These are phyloP conservation scores for Penicillium lividum DNA, from an alignment of 495 filamentous ascomycete genomes.

Conservation along the genomic window DNA sequence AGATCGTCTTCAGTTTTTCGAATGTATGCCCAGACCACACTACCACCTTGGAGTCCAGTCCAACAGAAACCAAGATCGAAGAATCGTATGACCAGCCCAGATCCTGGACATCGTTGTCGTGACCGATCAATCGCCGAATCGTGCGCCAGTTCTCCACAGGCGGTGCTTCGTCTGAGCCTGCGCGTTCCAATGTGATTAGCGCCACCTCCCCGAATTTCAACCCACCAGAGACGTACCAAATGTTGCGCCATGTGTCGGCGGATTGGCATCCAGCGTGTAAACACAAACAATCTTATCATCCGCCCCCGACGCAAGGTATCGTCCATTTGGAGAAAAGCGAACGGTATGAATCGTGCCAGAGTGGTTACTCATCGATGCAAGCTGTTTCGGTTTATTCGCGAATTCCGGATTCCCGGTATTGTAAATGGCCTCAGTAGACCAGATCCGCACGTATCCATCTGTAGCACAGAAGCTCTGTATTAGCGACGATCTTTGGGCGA, in stretches of 20 bases:
- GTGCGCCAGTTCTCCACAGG: constrained; percentile 98
- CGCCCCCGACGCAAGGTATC: constrained; percentile 92
- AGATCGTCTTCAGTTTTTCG: constrained; percentile 91
- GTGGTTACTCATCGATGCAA: constrained; percentile 97
- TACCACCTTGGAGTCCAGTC: constrained; percentile 95
- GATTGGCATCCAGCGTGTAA: constrained; percentile 82
- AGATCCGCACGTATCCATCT: constrained; percentile 97
- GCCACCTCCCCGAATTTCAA: constrained; percentile 2
- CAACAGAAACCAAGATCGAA: constrained; percentile 92
- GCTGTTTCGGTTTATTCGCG: constrained; percentile 79
- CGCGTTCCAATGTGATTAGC: constrained; percentile 3
- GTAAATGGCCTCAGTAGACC: constrained; percentile 93
- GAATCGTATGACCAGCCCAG: constrained; percentile 96
- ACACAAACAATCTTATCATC: constrained; percentile 99
- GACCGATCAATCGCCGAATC: constrained; percentile 84
- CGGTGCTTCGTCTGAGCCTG: constrained; percentile 86
- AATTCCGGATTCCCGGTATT: constrained; percentile 67
- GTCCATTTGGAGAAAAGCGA: constrained; percentile 89
- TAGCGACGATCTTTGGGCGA: background rate
- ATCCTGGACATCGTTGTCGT: constrained; percentile 99
- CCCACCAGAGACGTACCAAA: constrained; percentile 62
- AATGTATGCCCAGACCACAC: constrained; percentile 98
- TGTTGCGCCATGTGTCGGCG: constrained; percentile 67
- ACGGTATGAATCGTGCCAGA: constrained; percentile 96
- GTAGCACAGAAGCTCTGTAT: constrained; percentile 19